Conservation (phyloP, 2,329 filamentous ascomycete species). For the Emericellopsis cladophorae region DNA sequence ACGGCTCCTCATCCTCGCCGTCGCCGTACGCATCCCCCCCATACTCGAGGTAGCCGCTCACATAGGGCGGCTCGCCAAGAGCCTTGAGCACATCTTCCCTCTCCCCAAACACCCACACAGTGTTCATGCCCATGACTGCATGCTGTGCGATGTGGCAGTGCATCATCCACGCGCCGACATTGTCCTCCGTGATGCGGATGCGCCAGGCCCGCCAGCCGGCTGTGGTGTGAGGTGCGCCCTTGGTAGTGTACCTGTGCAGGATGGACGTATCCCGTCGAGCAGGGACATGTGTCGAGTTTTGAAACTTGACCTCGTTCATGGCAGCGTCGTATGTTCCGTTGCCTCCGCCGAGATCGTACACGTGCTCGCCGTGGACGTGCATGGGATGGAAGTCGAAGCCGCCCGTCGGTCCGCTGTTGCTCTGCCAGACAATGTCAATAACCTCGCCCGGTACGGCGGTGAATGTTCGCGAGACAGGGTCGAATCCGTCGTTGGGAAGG, state of each 20-base stretch:
- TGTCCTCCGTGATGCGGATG: slow-evolving; percentile 25
- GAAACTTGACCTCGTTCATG: slow-evolving; percentile 25
- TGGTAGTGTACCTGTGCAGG: slow-evolving; percentile 37
- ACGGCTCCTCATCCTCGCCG: neutral
- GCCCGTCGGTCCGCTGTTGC: slow-evolving; percentile 19
- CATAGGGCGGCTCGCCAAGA: neutral
- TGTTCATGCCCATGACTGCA: slow-evolving; percentile 9
- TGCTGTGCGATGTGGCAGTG: slow-evolving; percentile 40
- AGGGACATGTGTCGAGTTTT: slow-evolving; percentile 12
- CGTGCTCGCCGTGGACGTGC: slow-evolving; percentile 41
- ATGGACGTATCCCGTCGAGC: slow-evolving; percentile 35
- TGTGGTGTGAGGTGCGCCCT: slow-evolving; percentile 22
- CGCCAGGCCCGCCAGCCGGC: slow-evolving; percentile 51
- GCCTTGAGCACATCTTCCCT: neutral
- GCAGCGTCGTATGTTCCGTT: slow-evolving; percentile 37
- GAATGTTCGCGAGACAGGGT: slow-evolving; percentile 34
- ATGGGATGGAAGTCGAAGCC: slow-evolving; percentile 36
- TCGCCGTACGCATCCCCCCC: slow-evolving; percentile 1
- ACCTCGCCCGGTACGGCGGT: slow-evolving; percentile 43
- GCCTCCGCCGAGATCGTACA: slow-evolving; percentile 39
- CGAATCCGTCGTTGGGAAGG: slow-evolving; percentile 36
- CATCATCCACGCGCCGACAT: slow-evolving; percentile 35
- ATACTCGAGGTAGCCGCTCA: slow-evolving; percentile 1
- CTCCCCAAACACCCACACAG: slow-evolving; percentile 1
- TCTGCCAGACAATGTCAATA: slow-evolving; percentile 37